These are phyloP conservation scores for Cornus controversa DNA, from an alignment of 148 eudicot genomes.

Conservation along the genomic window DNA sequence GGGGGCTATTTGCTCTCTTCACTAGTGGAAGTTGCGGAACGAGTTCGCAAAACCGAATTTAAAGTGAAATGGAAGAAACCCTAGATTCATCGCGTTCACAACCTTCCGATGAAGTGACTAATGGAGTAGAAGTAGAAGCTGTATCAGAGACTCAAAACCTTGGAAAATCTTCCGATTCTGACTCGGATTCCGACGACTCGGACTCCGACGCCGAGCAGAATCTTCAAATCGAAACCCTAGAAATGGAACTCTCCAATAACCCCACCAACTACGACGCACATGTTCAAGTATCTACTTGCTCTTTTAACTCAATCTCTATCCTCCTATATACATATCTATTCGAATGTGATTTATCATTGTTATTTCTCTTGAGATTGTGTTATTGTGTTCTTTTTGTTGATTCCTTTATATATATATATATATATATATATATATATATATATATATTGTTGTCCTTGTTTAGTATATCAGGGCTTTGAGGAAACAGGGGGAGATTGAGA, in stretches of 20 bases:
- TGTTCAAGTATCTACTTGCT: slow-evolving; percentile 48
- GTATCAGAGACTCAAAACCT: slow-evolving; percentile 17
- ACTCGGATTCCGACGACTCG: slow-evolving; percentile 60
- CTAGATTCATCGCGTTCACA: slow-evolving; percentile 1
- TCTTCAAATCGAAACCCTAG: slow-evolving; percentile 69
- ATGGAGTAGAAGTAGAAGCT: slow-evolving; percentile 13
- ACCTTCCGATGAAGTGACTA: slow-evolving; percentile 6
- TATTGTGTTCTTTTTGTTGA: not conserved
- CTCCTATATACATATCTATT: not conserved
- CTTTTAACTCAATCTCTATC: not conserved
- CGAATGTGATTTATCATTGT: not conserved
- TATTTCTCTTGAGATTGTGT: not conserved
- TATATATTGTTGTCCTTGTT: not conserved
- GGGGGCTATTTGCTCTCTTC: not conserved
- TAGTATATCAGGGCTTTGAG: slow-evolving; percentile 75
- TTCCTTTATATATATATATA: no score
- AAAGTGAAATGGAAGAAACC: slow-evolving; percentile 28
- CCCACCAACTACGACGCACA: slow-evolving; percentile 72
- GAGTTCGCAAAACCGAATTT: not conserved
- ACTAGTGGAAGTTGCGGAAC: not conserved
- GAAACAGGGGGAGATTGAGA: slow-evolving; percentile 84
- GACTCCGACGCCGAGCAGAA: slow-evolving; percentile 51
- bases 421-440: no score
- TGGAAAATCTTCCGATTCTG: slow-evolving; percentile 21
- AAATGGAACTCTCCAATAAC: slow-evolving; percentile 50